These are phyloP conservation scores for Brassica nigra DNA, from an alignment of 345 rosid genomes.

Conservation along the genomic window DNA sequence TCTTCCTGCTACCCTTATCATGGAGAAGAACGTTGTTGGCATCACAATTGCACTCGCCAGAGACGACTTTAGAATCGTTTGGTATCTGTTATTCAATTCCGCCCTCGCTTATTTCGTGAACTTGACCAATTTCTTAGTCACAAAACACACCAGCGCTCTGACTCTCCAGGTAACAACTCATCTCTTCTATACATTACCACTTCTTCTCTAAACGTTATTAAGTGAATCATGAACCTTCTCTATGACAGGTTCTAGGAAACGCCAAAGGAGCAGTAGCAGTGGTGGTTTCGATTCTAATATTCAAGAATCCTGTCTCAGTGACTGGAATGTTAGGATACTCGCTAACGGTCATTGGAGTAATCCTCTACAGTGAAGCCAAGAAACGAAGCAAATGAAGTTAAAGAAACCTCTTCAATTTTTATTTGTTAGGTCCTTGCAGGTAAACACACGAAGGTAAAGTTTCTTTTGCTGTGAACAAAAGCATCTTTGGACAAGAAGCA, in stretches of 20 bases:
- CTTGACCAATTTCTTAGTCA: conserved; percentile 97
- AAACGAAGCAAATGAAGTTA: conserved; percentile 77
- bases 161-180: conserved; percentile 77
- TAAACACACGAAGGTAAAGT: conserved; percentile 13
- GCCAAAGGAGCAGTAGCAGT: conserved; percentile 99
- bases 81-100: conserved; percentile 96
- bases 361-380: conserved; percentile 97
- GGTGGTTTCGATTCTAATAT: conserved; percentile 90
- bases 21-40: conserved; percentile 96
- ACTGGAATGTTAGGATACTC: conserved; percentile 97
- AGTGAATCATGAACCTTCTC: conserved; percentile 9
- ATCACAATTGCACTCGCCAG: conserved; percentile 95
- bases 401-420: conserved; percentile 11
- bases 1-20: conserved; percentile 89
- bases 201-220: background rate
- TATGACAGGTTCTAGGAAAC: conserved; percentile 83
- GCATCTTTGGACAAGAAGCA: conserved; percentile 27
- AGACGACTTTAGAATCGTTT: conserved; percentile 78
- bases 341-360: conserved; percentile 85
- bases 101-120: conserved; percentile 92
- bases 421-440: conserved; percentile 34
- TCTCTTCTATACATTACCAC: background rate
- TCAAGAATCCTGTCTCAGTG: conserved; percentile 92
- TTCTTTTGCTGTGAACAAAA: conserved; percentile 19
- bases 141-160: conserved; percentile 96